A percentile compares a stretch with the other conserved stretches of the same genome.
Conservation (phyloP, 2,329 filamentous ascomycete species). For the Penicillium italicum region DNA sequence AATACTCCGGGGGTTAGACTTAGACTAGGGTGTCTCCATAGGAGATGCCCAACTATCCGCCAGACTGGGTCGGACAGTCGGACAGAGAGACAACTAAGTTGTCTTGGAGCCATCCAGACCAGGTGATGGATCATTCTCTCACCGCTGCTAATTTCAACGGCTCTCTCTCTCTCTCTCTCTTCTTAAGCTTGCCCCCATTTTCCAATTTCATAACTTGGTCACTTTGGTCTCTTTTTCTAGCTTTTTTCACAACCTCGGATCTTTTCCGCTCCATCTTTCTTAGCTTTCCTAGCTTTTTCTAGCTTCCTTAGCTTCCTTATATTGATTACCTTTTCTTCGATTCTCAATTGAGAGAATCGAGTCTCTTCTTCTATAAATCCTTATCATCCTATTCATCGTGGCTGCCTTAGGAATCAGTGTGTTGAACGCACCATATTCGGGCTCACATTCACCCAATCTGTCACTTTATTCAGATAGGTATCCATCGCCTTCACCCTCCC, state of each 20-base stretch:
- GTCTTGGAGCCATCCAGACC: slow-evolving; percentile 16
- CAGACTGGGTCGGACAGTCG: slow-evolving; percentile 23
- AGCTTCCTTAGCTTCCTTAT: not conserved
- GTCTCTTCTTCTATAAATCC: not conserved
- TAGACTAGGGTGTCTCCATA: slow-evolving; percentile 6
- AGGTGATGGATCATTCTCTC: slow-evolving; percentile 24
- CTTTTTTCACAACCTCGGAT: slow-evolving; percentile 2
- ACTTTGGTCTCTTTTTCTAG: slow-evolving; percentile 7
- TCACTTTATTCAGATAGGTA: slow-evolving; percentile 29
- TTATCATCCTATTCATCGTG: slow-evolving; percentile 31
- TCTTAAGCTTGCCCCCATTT: slow-evolving; percentile 13
- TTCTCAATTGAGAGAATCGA: slow-evolving; percentile 8
- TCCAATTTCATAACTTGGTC: slow-evolving; percentile 10
- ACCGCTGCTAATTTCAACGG: slow-evolving; percentile 25
- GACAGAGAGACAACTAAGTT: slow-evolving; percentile 22
- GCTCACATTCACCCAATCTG: slow-evolving; percentile 31
- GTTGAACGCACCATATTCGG: slow-evolving; percentile 34
- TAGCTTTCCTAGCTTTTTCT: not conserved
- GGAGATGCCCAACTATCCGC: slow-evolving; percentile 23
- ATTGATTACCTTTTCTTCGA: not conserved
- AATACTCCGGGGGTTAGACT: slow-evolving; percentile 9
- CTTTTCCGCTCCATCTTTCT: slow-evolving; percentile 8
- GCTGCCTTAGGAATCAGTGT: slow-evolving; percentile 41
- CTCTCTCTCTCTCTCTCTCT: not conserved
- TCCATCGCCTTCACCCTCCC: slow-evolving; percentile 29